Evolutionary conservation across 768 basidiomycete species (phyloP), one percentile per base, ranked within the genome.

Genomic region (Lactifluus echinatus): DNA sequence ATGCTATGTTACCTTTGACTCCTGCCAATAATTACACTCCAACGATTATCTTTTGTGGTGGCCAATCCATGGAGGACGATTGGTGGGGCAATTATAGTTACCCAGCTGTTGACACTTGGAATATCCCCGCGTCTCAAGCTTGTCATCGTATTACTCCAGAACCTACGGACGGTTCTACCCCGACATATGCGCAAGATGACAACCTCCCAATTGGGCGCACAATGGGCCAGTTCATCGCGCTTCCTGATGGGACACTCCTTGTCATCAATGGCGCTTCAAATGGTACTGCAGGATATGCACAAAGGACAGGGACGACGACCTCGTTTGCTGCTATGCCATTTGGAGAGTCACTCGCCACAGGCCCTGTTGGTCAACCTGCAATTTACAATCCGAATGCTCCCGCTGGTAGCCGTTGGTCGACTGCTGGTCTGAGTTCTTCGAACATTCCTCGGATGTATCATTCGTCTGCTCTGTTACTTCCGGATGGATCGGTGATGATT

Each of bases 191-290:
- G 6, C 76, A 86, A 63, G 91, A 92, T 57, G 92, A 94, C 61
- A 69, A 81, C 56, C 82, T 93, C 77, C 74, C 81, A 8, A 76
- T 83, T 58, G 80, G 82, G 0, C 80, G 92, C 19, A 89, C 87
- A 24, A 97, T 97, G 93, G 90, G 93, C 10, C 89, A 92, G 67
- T 92, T 95, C 68, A 84, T 94, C 70, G 78, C 79, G 37, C 83
- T 96, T 8, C 83, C 92, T 0, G 82, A 89, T 46, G 86, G 85
- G 7, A 86, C 80, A 33, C 55, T 93, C n/a, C 75, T 92, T 21
- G 77, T 93, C 52, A 71, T 92, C 63, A 94, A 94, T 68, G 93
- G 93, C 56, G 93, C 78, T 15, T 47, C 67, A 11, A 92, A 91
- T 63, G 93, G 93, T 12, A 95, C 93, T 0, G 93, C 93, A 26